Base-by-base conservation (phyloP, 495 filamentous ascomycete species). In the Xylaria intraflava region DNA sequence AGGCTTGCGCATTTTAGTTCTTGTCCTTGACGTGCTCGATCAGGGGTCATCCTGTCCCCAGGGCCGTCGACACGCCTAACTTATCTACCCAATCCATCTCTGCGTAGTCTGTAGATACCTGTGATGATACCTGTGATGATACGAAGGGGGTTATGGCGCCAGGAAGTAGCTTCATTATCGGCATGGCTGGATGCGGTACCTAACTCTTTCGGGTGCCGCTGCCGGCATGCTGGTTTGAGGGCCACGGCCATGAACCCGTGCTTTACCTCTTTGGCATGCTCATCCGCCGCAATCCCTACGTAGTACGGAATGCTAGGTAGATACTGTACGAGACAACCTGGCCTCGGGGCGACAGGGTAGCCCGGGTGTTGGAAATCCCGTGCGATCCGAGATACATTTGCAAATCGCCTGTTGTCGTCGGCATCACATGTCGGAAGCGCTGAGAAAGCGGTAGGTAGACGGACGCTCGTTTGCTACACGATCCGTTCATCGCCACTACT, bases 371-470 rank as follows among this genome's bases (percentile, higher is more conserved):
- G n/a, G n/a, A n/a, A n/a, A n/a, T n/a, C n/a, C n/a, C n/a, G n/a
- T n/a, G n/a, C n/a, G n/a, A n/a, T n/a, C n/a, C n/a, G n/a, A n/a
- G n/a, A n/a, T n/a, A n/a, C n/a, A n/a, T 51, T 51, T 38, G 16
- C 31, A 42, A 51, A 51, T 51, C 41, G 38, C 8, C 16, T 30
- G 36, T 23, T 51, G 17, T n/a, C 33, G 7, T 51, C 38, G 49
- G 49, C 38, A 43, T 51, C 49, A 51, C 49, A 51, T 51, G 49
- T 26, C 27, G n/a, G n/a, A 51, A 14, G 14, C 33, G 20, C 26
- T 27, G 49, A 42, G 10, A 19, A 51, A 14, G 24, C 33, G 19
- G 49, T 31, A 40, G 38, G 38, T n/a, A 36, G 39, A 40, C 47
- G 33, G 39, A 33, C 47, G 35, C 39, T 40, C 14, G 29, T 19